These are phyloP conservation scores for Brachypodium distachyon DNA, from an alignment of 202 grass and related monocot genomes.

Conservation along the genomic window DNA sequence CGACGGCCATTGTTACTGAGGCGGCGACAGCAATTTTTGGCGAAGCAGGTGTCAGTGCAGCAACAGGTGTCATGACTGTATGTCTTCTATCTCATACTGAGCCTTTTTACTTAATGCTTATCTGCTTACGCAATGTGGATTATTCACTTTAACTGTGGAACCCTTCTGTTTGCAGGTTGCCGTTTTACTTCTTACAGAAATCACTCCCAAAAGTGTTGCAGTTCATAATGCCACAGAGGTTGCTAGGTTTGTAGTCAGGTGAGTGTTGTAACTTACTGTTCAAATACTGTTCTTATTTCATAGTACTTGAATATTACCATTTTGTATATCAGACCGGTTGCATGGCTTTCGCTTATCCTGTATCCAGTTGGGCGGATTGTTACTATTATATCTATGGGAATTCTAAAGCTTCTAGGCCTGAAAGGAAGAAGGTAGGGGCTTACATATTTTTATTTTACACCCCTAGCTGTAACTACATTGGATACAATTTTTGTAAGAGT, in stretches of 20 bases:
- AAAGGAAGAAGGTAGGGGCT: conserved; percentile 82
- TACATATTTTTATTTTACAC: not conserved
- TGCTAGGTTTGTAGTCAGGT: conserved; percentile 95
- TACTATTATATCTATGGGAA: conserved; percentile 94
- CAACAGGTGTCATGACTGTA: conserved; percentile 99
- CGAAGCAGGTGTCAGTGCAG: conserved; percentile 89
- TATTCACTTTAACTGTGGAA: not conserved
- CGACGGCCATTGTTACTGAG: conserved; percentile 95
- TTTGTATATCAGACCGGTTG: conserved; percentile 81
- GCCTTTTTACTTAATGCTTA: not conserved
- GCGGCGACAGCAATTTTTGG: conserved; percentile 96
- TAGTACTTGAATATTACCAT: conserved; percentile 24
- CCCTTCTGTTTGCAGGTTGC: conserved; percentile 54
- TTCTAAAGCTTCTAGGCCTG: conserved; percentile 87
- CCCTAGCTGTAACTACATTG: not conserved
- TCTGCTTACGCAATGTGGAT: not conserved
- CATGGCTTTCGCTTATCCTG: conserved; percentile 90
- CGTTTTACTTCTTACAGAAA: conserved; percentile 91
- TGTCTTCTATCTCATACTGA: conserved; percentile 10
- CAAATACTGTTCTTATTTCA: conserved; percentile 1
- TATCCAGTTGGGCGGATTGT: conserved; percentile 95
- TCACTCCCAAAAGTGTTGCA: conserved; percentile 96
- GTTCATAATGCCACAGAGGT: conserved; percentile 95
- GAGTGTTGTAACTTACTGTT: conserved; percentile 24
- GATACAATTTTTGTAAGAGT: conserved; percentile 16